These are phyloP conservation scores for Penicillium chermesinum DNA, from an alignment of 495 filamentous ascomycete species.

Conservation along the genomic window DNA sequence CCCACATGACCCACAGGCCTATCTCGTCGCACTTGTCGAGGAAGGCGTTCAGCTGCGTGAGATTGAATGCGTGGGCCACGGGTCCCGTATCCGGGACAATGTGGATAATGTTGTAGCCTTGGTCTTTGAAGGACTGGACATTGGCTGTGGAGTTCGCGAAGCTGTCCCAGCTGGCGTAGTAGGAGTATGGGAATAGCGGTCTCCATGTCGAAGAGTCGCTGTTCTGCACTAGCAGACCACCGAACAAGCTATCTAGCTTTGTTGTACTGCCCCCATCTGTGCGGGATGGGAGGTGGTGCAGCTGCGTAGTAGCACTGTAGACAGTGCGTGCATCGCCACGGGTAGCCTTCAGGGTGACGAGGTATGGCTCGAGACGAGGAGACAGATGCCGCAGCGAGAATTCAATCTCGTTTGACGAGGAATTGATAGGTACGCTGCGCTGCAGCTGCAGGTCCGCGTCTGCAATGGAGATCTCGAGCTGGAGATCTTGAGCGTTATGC, in stretches of 20 bases:
- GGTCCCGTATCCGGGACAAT: slow-evolving; percentile 35
- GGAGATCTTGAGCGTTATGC: slow-evolving; percentile 5
- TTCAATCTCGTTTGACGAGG: slow-evolving; percentile 35
- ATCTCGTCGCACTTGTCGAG: slow-evolving; percentile 52
- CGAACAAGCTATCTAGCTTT: slow-evolving; percentile 57
- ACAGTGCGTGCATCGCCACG: slow-evolving; percentile 19
- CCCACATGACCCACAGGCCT: slow-evolving; percentile 60
- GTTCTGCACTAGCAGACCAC: slow-evolving; percentile 39
- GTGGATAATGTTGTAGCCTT: slow-evolving; percentile 53
- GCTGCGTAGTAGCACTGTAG: slow-evolving; percentile 36
- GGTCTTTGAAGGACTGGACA: slow-evolving; percentile 39
- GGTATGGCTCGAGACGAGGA: slow-evolving; percentile 44
- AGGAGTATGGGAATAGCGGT: slow-evolving; percentile 58
- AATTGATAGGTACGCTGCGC: slow-evolving; percentile 36
- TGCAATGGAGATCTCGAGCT: slow-evolving; percentile 9
- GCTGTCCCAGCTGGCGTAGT: slow-evolving; percentile 56
- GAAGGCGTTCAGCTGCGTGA: slow-evolving; percentile 38
- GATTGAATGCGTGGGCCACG: slow-evolving; percentile 22
- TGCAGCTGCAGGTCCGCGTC: slow-evolving; percentile 17
- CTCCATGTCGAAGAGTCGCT: slow-evolving; percentile 41
- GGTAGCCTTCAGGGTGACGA: slow-evolving; percentile 18
- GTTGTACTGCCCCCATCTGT: slow-evolving; percentile 54
- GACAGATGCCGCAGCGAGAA: slow-evolving; percentile 44
- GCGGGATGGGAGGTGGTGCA: slow-evolving; percentile 52
- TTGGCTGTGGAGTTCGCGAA: slow-evolving; percentile 30